Percentiles rank a stretch among this genome's conserved stretches.
Conservation (phyloP, 169 alveolate genomes). For the Eimeria mitis region DNA sequence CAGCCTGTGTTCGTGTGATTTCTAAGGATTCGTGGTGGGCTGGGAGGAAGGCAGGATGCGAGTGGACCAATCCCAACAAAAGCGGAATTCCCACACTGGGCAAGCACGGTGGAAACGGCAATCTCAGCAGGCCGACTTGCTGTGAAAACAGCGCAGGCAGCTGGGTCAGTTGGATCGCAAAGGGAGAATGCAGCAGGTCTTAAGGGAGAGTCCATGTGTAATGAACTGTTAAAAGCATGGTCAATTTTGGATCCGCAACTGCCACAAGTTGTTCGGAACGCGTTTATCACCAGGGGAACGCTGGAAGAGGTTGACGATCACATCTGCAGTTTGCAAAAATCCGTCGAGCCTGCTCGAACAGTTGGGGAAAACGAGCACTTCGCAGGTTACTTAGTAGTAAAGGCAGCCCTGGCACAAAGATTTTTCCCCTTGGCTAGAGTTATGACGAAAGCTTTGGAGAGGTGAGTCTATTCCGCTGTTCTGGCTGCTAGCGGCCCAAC, state of each 20-base stretch:
- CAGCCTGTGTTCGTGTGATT: neutral
- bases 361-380: conserved; percentile 56
- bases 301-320: conserved; percentile 34
- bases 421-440: conserved; percentile 50
- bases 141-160: neutral
- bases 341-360: conserved; percentile 22
- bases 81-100: conserved; percentile 56
- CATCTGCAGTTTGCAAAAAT: conserved; percentile 18
- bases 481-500: neutral
- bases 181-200: conserved; percentile 6
- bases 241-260: conserved; percentile 30
- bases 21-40: conserved; percentile 35
- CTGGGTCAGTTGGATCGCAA: neutral
- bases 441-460: conserved; percentile 59
- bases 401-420: conserved; percentile 36
- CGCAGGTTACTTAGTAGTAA: conserved; percentile 45
- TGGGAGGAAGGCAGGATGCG: conserved; percentile 23
- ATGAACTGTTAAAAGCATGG: conserved; percentile 49
- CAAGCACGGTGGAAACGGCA: conserved; percentile 27
- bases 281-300: conserved; percentile 20
- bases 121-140: neutral
- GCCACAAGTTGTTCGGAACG: conserved; percentile 60
- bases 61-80: conserved; percentile 42
- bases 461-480: neutral
- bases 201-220: neutral